These are phyloP conservation scores for Camelina hispida DNA, from an alignment of 345 rosid species.

Conservation along the genomic window DNA sequence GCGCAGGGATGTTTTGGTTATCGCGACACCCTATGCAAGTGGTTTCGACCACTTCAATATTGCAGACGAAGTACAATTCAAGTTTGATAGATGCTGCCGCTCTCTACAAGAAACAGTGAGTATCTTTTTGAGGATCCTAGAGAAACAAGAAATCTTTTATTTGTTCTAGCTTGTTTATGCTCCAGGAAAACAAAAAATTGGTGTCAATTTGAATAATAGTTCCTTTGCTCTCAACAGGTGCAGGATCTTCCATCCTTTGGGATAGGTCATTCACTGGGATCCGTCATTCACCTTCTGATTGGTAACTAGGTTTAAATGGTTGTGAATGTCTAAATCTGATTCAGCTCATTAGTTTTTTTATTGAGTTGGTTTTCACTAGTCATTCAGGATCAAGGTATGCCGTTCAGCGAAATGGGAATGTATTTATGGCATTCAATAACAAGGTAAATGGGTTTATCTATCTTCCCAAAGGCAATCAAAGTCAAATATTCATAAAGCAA, in stretches of 20 bases:
- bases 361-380: conserved; percentile 38
- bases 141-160: neutral
- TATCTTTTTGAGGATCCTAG: conserved; percentile 20
- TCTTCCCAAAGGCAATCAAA: neutral
- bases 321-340: conserved; percentile 15
- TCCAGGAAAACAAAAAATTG: neutral
- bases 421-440: conserved; percentile 91
- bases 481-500: neutral
- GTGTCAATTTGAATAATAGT: neutral
- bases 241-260: conserved; percentile 94
- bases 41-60: conserved; percentile 94
- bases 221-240: conserved; percentile 50
- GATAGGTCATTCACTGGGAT: conserved; percentile 94
- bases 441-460: conserved; percentile 60
- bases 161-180: conserved; percentile 15
- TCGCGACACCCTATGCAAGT: conserved; percentile 96
- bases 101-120: conserved; percentile 78
- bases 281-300: conserved; percentile 92
- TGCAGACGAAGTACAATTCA: conserved; percentile 96
- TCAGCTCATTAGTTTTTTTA: conserved; percentile 33
- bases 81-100: conserved; percentile 85
- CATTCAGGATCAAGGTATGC: conserved; percentile 91
- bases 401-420: conserved; percentile 86
- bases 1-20: conserved; percentile 88
- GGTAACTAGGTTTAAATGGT: conserved; percentile 52